phyloP scores from a whole-genome alignment of 257 asterid species.

The Schizonepeta tenuifolia region DNA sequence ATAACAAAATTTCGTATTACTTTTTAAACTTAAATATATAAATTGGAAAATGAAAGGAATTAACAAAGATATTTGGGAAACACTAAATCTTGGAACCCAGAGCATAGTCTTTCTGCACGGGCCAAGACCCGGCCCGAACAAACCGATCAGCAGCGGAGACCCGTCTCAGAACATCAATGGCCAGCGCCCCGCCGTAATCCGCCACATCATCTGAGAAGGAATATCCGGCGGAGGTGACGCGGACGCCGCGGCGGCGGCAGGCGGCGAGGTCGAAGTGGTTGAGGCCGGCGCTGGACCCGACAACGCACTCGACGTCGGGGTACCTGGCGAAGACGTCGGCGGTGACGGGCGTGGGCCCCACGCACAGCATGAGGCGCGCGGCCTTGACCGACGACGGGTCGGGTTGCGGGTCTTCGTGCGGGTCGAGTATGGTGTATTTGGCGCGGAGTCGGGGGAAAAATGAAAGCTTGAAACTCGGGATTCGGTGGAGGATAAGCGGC shows the following conservation, averaged over 20 bases:
- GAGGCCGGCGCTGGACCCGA: conserved; percentile 56
- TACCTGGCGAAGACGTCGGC: conserved; percentile 46
- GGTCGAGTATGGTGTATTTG: conserved; percentile 52
- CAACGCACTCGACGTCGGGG: conserved; percentile 57
- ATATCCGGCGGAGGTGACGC: conserved; percentile 50
- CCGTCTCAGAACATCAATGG: conserved; percentile 64
- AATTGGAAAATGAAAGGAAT: too few relatives aligned
- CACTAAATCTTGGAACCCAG: conserved; percentile 63
- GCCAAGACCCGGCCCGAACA: conserved; percentile 63
- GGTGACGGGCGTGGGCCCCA: conserved; percentile 45
- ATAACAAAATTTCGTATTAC: too few relatives aligned
- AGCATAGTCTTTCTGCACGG: conserved; percentile 23
- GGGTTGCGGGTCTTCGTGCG: conserved; percentile 42
- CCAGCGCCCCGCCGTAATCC: conserved; percentile 59
- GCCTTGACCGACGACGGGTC: conserved; percentile 39
- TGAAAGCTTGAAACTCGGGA: conserved; percentile 10
- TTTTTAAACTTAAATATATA: too few relatives aligned
- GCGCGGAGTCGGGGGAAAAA: conserved; percentile 29
- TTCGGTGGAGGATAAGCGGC: conserved; percentile 49
- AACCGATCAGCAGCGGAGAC: conserved; percentile 57
- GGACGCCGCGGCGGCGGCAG: conserved; percentile 60
- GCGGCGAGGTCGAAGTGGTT: conserved; percentile 62
- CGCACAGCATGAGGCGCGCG: conserved; percentile 53
- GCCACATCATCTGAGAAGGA: conserved; percentile 66
- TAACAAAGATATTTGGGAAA: too few relatives aligned